Evolutionary conservation across 495 filamentous ascomycete species (phyloP), one percentile per base, ranked within the genome.

Genomic region (Tuber brumale): DNA sequence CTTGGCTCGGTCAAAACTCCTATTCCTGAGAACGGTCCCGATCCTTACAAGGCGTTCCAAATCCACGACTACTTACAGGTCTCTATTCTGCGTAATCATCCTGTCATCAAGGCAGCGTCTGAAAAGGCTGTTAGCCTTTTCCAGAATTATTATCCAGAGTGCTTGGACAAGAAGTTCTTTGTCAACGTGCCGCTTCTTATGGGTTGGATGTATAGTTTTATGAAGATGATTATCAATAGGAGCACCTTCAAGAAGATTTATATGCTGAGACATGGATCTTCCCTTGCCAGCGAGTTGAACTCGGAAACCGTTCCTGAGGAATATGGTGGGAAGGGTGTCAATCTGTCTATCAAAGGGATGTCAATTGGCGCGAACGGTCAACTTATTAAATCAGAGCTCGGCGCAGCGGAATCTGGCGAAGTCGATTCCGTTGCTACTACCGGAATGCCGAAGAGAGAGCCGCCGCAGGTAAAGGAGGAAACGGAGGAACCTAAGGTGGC

Each of bases 1-100:
- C 86, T 97, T 74, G 75, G 85, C 19, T 86, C 88, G 23, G 91
- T 91, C 35, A 92, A 89, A 27, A 85, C 86, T 74, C 88, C 91
- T 42, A 94, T 97, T 78, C 91, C 92, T 2, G 91, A 93, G 76
- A 88, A 90, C 72, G 43, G 74, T 27, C n/a, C 66, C 18, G 94
- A 97, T 83, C 92, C 92, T 2, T 95, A 97, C 85, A 90, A 93
- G 85, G 92, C 94, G 83, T 87, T 92, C 76, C 94, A 97, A 84
- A 89, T 97, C 9, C 94, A 97, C 86, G 94, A 97, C 85, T 97
- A 96, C 87, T 86, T 92, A 77, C 89, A 89, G 71, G 89, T 97
- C 81, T 91, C 88, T 78, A 97, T 97, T 87, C 86, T 97, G 69
- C 90, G 92, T 37, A 87, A 90, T 83, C 89, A 92, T 72, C 88